Conservation (phyloP, 208 protist species). For the Acanthamoeba sp. region DNA sequence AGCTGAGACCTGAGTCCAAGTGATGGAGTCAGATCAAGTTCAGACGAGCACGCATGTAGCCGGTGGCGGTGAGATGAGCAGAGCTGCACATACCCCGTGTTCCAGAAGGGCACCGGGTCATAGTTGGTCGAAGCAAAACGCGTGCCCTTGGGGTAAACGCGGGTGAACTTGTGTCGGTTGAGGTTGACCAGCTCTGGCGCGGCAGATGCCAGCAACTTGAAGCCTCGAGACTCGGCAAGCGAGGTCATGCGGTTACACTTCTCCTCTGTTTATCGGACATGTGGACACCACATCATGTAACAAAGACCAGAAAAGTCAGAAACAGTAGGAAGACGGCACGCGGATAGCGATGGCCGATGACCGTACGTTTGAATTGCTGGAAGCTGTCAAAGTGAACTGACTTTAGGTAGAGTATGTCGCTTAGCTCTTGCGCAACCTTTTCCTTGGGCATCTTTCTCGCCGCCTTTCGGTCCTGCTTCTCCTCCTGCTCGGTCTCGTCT, state of each 20-base stretch:
- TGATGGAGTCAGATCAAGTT: too few relatives aligned
- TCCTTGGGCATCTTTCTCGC: constrained; percentile 22
- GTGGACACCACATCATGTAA: background rate
- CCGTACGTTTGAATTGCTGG: background rate
- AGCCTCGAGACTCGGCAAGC: background rate
- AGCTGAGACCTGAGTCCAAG: constrained; percentile 94
- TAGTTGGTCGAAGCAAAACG: constrained; percentile 95
- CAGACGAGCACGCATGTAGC: constrained; percentile 14
- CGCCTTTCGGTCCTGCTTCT: background rate
- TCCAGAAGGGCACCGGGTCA: constrained; percentile 91
- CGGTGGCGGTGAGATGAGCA: background rate
- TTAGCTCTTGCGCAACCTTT: constrained; percentile 73
- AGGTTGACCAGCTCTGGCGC: constrained; percentile 71
- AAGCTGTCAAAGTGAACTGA: constrained; percentile 63
- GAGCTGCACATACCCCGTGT: constrained; percentile 73
- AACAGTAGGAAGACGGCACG: too few relatives aligned
- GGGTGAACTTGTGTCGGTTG: constrained; percentile 91
- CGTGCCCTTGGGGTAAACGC: constrained; percentile 94
- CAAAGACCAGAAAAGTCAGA: too few relatives aligned
- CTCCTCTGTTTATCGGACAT: background rate
- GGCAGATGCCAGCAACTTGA: constrained; percentile 3
- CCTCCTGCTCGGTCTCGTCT: constrained; percentile 17
- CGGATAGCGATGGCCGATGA: background rate
- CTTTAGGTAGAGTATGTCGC: constrained; percentile 68
- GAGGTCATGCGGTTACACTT: constrained; percentile 45